A percentile compares a stretch with the other conserved stretches of the same genome.
Evolutionary conservation across 192 early-diverging fungal genomes (phyloP).

Genomic region (Coemansia sp.): DNA sequence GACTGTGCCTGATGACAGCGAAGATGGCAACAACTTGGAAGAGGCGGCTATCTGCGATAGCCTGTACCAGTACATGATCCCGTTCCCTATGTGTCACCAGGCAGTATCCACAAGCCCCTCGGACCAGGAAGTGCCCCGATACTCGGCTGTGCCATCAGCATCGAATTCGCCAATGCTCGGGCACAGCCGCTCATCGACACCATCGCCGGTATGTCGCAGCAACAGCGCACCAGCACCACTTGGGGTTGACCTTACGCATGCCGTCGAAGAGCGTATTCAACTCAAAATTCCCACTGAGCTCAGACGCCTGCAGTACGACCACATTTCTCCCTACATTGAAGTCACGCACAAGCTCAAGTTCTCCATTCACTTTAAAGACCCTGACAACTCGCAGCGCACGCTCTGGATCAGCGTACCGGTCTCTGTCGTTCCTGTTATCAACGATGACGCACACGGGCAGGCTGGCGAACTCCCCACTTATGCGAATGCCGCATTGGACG

Average conservation of each 20-base stretch:
- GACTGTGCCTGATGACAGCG: constrained; percentile 11
- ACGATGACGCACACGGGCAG: constrained; percentile 15
- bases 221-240: background rate
- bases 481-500: constrained; percentile 41
- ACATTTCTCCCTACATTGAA: constrained; percentile 50
- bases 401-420: constrained; percentile 55
- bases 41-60: constrained; percentile 1
- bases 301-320: constrained; percentile 51
- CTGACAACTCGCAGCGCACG: constrained; percentile 33
- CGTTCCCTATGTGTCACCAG: constrained; percentile 3
- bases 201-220: constrained; percentile 8
- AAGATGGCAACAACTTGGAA: background rate
- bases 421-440: constrained; percentile 46
- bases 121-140: constrained; percentile 2
- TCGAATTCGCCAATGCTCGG: background rate
- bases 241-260: constrained; percentile 42
- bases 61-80: constrained; percentile 10
- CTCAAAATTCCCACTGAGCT: constrained; percentile 36
- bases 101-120: background rate
- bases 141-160: constrained; percentile 4
- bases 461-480: constrained; percentile 45
- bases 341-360: constrained; percentile 56
- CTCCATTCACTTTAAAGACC: constrained; percentile 49
- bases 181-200: background rate
- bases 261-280: constrained; percentile 31